A percentile compares a stretch with the other conserved stretches of the same genome.
phyloP scores from a whole-genome alignment of 192 early-diverging fungal species.

The Entomortierella chlamydospora region DNA sequence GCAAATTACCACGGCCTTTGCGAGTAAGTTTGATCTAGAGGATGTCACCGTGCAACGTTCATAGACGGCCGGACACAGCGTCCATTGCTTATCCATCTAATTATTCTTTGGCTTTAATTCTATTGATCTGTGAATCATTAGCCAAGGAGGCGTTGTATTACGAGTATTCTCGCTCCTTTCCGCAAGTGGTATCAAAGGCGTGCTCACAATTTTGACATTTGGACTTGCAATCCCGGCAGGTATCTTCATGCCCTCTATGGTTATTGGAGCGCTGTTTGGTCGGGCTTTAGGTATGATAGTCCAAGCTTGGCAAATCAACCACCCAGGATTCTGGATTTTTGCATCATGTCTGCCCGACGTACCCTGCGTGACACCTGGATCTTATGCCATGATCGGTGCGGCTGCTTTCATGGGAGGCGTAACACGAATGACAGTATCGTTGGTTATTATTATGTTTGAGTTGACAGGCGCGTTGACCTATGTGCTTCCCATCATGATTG shows the following conservation, averaged over 20 bases:
- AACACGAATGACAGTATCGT: constrained; percentile 91
- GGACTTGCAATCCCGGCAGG: constrained; percentile 84
- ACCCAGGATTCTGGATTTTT: constrained; percentile 74
- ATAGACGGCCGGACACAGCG: too few relatives aligned
- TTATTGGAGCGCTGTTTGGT: constrained; percentile 91
- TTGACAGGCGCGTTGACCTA: constrained; percentile 96
- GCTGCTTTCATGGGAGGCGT: constrained; percentile 84
- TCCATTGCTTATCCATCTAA: too few relatives aligned
- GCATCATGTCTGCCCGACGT: constrained; percentile 77
- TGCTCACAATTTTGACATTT: constrained; percentile 77
- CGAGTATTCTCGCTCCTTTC: constrained; percentile 65
- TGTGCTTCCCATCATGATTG: constrained; percentile 90
- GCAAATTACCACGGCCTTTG: constrained; percentile 65
- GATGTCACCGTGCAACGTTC: too few relatives aligned
- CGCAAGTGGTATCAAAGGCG: constrained; percentile 71
- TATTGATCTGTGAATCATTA: constrained; percentile 11
- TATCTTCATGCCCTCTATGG: constrained; percentile 90
- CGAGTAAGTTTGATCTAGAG: constrained; percentile 62
- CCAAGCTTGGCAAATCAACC: constrained; percentile 74
- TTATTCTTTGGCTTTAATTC: too few relatives aligned
- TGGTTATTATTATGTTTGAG: constrained; percentile 99
- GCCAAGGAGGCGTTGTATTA: constrained; percentile 54
- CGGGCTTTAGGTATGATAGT: constrained; percentile 90
- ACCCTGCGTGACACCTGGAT: constrained; percentile 87
- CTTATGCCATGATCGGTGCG: constrained; percentile 88